Conservation (phyloP, 1,139 yeast species). For the Scheffersomyces lignicola region DNA sequence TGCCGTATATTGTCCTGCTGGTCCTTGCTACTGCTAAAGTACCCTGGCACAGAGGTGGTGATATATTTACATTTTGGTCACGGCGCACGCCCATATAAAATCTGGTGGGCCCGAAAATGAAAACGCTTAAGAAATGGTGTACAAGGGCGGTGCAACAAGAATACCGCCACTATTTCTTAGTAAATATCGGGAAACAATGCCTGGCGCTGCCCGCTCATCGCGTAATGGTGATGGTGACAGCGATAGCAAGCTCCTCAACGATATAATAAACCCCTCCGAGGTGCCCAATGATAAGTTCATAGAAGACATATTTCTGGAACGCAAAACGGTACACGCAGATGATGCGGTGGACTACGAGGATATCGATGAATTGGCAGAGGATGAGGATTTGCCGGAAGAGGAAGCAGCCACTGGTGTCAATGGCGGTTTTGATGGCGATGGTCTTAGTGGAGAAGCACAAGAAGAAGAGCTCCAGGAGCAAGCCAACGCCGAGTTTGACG, state of each 20-base stretch:
- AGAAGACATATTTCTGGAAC: constrained; percentile 40
- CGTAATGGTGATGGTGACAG: constrained; percentile 5
- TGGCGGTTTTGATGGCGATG: constrained; percentile 20
- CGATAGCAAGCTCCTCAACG: constrained; percentile 17
- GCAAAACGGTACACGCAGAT: constrained; percentile 68
- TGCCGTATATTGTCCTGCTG: neutral
- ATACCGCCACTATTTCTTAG: too few relatives aligned
- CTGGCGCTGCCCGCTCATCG: neutral
- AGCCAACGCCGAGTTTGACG: constrained; percentile 50
- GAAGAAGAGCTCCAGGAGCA: constrained; percentile 33
- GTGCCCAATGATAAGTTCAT: constrained; percentile 37
- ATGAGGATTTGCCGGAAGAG: constrained; percentile 60
- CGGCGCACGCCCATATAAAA: neutral
- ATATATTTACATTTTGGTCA: neutral
- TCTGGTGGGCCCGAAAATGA: constrained; percentile 1
- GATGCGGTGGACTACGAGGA: constrained; percentile 96
- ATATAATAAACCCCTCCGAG: constrained; percentile 15
- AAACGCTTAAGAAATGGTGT: too few relatives aligned
- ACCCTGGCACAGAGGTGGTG: neutral
- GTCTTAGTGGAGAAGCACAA: constrained; percentile 20
- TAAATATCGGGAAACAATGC: neutral
- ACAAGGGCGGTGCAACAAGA: too few relatives aligned
- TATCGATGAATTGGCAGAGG: constrained; percentile 91
- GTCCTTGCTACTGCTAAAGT: neutral
- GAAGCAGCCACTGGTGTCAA: constrained; percentile 20